Evolutionary conservation across 306 rosid genomes (phyloP), one percentile per base, ranked within the genome.

Genomic region (Ammopiptanthus mongolicus): DNA sequence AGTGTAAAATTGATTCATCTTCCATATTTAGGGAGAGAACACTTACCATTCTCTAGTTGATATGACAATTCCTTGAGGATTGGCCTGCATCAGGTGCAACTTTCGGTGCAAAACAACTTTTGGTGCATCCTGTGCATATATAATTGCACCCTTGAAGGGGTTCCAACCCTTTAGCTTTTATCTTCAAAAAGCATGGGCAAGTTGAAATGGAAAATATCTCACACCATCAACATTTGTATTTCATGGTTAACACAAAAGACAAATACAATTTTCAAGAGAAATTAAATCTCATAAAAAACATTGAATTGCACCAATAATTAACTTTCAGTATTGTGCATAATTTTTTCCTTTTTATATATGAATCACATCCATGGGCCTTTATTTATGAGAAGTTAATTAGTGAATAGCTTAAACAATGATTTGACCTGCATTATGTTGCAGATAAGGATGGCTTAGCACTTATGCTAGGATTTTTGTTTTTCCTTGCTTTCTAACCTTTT

Each of bases 1-100:
- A 78, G 87, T 80, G 82, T 51, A 46, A 80, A 72, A 80, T 61
- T 64, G 84, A 84, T 73, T 76, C 85, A 80, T 77, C 78, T 73
- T 77, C 80, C 85, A 84, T 59, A 36, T 34, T 3, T 61, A 28
- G 71, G 58, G 44, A 58, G 25, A 22, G 22, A 71, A 36, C 57
- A 42, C 14, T 15, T 12, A 0, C 36, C 57, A 57, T 75, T 56
- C 47, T 6, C 73, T 55, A 46, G 59, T 65, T 58, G 84, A 81
- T 25, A 15, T 13, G 18, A 31, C 69, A 69, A 36, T 33, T 81
- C 42, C 71, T 48, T 33, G 65, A 52, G 58, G 19, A 41, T 25
- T 36, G 58, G 59, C 48, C 28, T 59, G 73, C 56, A 72, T 55
- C 3, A 8, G 6, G 56, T 41, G 55, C 55, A 41, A 52, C 34